phyloP scores from a whole-genome alignment of 179 eudicot genomes.

The Drosera spatulata region DNA sequence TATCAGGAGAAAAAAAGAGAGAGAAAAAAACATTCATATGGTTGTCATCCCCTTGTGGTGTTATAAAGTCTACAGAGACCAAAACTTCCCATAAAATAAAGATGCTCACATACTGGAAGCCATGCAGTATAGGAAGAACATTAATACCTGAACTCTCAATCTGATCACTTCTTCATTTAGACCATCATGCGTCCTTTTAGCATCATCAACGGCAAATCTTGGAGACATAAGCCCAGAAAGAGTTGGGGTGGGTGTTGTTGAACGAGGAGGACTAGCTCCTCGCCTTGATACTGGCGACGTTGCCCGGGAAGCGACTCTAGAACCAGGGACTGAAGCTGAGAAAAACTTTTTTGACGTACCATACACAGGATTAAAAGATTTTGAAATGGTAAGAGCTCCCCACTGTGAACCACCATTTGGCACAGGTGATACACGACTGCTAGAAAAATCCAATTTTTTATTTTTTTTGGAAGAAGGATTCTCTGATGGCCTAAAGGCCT shows the following conservation, averaged over 20 bases:
- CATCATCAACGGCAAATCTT: conserved; percentile 44
- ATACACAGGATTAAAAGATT: conserved; percentile 78
- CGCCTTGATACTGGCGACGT: conserved; percentile 93
- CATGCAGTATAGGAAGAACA: neutral
- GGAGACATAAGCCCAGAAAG: conserved; percentile 84
- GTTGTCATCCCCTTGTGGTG: too few relatives aligned
- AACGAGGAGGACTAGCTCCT: conserved; percentile 80
- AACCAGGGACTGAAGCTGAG: conserved; percentile 99
- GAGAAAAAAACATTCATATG: too few relatives aligned
- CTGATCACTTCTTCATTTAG: conserved; percentile 65
- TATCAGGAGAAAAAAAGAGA: too few relatives aligned
- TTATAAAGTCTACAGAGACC: too few relatives aligned
- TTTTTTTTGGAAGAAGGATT: conserved; percentile 59
- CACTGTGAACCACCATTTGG: conserved; percentile 80
- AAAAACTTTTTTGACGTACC: conserved; percentile 91
- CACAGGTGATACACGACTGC: conserved; percentile 90
- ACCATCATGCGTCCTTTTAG: conserved; percentile 47
- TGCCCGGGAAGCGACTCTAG: conserved; percentile 95
- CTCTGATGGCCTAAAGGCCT: conserved; percentile 51
- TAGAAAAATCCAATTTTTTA: conserved; percentile 68
- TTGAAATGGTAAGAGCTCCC: conserved; percentile 82
- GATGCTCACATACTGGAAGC: too few relatives aligned
- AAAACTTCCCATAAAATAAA: too few relatives aligned
- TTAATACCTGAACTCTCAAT: conserved; percentile 76
- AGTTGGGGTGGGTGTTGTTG: conserved; percentile 91